Evolutionary conservation across 495 filamentous ascomycete genomes (phyloP).

Genomic region (Chaetomium tenue): DNA sequence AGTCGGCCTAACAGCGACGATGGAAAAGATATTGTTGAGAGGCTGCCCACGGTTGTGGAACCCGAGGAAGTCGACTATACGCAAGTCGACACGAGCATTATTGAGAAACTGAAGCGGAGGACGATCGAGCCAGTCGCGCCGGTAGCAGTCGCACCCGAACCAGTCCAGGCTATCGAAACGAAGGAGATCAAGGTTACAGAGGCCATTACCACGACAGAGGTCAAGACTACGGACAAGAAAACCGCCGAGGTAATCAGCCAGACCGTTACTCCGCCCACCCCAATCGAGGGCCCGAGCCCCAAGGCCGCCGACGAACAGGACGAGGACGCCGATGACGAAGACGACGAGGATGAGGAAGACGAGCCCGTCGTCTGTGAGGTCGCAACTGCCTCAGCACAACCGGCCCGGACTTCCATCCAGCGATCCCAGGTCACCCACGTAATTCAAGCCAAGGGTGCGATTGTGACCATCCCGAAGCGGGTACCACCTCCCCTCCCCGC

Average conservation of each 20-base stretch:
- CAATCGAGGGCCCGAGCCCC: not conserved
- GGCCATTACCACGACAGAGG: not conserved
- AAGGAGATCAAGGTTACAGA: slow-evolving; percentile 13
- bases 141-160: slow-evolving; percentile 21
- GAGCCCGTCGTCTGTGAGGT: slow-evolving; percentile 54
- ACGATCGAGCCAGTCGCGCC: slow-evolving; percentile 25
- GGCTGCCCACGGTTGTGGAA: slow-evolving; percentile 40
- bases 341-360: slow-evolving; percentile 46
- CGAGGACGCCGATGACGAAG: slow-evolving; percentile 44
- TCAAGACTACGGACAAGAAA: not conserved
- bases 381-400: slow-evolving; percentile 48
- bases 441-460: slow-evolving; percentile 53
- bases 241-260: not conserved
- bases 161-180: slow-evolving; percentile 10
- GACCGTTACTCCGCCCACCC: not conserved
- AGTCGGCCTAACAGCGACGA: slow-evolving; percentile 51
- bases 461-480: slow-evolving; percentile 72
- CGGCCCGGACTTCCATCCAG: slow-evolving; percentile 52
- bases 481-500: slow-evolving; percentile 63
- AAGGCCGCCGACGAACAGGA: slow-evolving; percentile 32
- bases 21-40: slow-evolving; percentile 41
- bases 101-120: slow-evolving; percentile 36
- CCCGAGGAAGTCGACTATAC: slow-evolving; percentile 55
- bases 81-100: slow-evolving; percentile 50
- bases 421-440: slow-evolving; percentile 44